Base-by-base conservation (phyloP, 768 basidiomycete species). In the Termitomyces sp. region DNA sequence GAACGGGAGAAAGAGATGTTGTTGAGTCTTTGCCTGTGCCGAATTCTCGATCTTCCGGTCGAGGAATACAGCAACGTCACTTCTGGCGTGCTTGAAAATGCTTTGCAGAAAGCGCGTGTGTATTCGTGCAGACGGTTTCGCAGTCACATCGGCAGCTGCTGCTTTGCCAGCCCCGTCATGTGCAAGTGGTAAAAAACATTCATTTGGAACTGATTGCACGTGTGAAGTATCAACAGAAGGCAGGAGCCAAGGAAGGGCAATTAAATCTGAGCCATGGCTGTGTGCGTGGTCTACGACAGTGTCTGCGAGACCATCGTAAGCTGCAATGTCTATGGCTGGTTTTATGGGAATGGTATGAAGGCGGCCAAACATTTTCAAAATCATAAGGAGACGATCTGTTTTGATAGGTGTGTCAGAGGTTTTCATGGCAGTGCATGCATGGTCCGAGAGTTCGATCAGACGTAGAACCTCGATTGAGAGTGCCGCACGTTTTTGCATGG, bases 1-100 rank as follows among this genome's bases (percentile, higher is more conserved):
- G 80, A 98, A 98, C 0, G 93, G 91, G 12, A 97, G 65, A 71
- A 93, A 89, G 14, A 98, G 62, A 66, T 92, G 89, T 63, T 84
- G 79, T 14, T 64, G 67, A 28, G 70, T 69, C 37, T 67, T 54
- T 44, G 61, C 53, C 30, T 28, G 25, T 9, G 59, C 57, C 21
- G 55, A 44, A 39, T 40, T 32, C 27, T 42, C 57, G 48, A 75
- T 72, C 35, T 77, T 79, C 40, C 81, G 79, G 64, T 96, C 92
- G 46, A 98, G 79, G 65, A 88, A 92, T 14, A 98, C 70, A 1
- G 86, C 93, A 19, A 96, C 89, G 63, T 98, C 91, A 21, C 76
- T 82, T 61, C 68, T 72, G 3, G 87, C 79, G 52, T 85, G 82
- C 1, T 82, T 72, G 62, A 97, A 94, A 12, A 97, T 84, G 14